Evolutionary conservation across 1,284 basidiomycete species (phyloP).

Genomic region (Ustilago curta): DNA sequence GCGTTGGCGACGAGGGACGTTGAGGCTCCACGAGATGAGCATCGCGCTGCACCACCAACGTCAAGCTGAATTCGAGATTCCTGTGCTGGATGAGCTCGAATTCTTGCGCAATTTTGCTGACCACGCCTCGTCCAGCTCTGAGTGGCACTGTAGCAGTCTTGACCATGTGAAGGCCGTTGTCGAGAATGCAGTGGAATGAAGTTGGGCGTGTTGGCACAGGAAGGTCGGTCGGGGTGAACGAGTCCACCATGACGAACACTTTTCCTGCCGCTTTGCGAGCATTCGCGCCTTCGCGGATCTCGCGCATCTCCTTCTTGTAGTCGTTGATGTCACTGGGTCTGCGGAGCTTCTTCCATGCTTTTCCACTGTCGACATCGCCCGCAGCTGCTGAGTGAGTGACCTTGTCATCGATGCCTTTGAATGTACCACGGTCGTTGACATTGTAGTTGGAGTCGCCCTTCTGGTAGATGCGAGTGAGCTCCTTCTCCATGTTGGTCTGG

Average conservation of each 20-base stretch:
- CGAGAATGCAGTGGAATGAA: constrained; percentile 85
- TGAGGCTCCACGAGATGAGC: constrained; percentile 57
- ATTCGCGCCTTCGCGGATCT: constrained; percentile 81
- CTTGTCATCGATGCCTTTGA: constrained; percentile 64
- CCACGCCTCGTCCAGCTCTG: constrained; percentile 73
- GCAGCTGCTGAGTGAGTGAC: constrained; percentile 78
- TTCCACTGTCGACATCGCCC: constrained; percentile 83
- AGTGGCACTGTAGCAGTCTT: constrained; percentile 85
- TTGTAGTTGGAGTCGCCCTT: constrained; percentile 72
- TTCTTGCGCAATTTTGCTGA: constrained; percentile 83
- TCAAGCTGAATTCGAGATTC: constrained; percentile 66
- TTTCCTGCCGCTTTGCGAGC: constrained; percentile 85
- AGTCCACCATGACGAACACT: constrained; percentile 82
- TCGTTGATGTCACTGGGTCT: constrained; percentile 96
- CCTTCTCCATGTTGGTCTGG: constrained; percentile 56
- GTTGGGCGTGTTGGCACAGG: constrained; percentile 73
- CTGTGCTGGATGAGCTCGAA: constrained; percentile 76
- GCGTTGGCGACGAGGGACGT: constrained; percentile 29
- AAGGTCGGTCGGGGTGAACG: constrained; percentile 61
- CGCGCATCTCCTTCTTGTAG: constrained; percentile 86
- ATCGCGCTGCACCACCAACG: constrained; percentile 63
- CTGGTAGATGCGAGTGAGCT: constrained; percentile 60
- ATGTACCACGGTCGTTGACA: constrained; percentile 63
- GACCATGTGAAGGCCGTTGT: constrained; percentile 96
- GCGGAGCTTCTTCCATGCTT: constrained; percentile 87